phyloP scores from a whole-genome alignment of 2,329 filamentous ascomycete species.

The Diplodia scrobiculata region DNA sequence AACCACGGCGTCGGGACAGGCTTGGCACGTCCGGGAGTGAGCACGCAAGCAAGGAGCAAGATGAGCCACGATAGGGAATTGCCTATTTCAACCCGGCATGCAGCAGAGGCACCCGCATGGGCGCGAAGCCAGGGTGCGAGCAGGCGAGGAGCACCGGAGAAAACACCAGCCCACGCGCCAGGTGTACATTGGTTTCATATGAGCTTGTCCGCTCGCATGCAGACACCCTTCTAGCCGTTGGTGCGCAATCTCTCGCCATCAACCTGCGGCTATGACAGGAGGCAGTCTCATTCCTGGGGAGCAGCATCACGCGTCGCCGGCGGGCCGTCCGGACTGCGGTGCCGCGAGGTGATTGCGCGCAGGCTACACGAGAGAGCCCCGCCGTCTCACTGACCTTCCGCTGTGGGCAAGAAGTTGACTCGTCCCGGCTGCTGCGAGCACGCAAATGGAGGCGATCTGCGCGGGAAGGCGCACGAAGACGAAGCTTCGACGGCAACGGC shows the following conservation, averaged over 20 bases:
- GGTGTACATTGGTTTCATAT: constrained; percentile 11
- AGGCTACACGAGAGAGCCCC: constrained; percentile 21
- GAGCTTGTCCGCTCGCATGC: constrained; percentile 21
- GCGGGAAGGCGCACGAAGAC: constrained; percentile 5
- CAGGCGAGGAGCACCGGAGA: constrained; percentile 16
- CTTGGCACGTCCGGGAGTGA: not conserved
- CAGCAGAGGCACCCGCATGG: constrained; percentile 18
- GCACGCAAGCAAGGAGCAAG: constrained; percentile 26
- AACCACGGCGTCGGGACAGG: constrained; percentile 5
- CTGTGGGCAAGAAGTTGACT: constrained; percentile 1
- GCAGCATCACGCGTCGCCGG: not conserved
- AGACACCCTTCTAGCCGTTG: not conserved
- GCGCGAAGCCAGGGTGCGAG: constrained; percentile 18
- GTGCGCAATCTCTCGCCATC: constrained; percentile 22
- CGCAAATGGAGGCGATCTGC: constrained; percentile 20
- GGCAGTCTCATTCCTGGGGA: not conserved
- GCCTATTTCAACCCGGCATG: constrained; percentile 1
- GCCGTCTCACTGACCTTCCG: constrained; percentile 17
- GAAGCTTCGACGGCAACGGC: constrained; percentile 14
- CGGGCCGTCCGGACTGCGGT: not conserved
- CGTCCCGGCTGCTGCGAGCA: not conserved
- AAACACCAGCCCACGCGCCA: constrained; percentile 4
- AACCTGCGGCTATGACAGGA: constrained; percentile 3
- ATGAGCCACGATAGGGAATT: constrained; percentile 23
- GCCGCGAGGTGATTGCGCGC: constrained; percentile 10